These are phyloP conservation scores for Hypoxylon cercidicola DNA, from an alignment of 495 filamentous ascomycete genomes.

Conservation along the genomic window DNA sequence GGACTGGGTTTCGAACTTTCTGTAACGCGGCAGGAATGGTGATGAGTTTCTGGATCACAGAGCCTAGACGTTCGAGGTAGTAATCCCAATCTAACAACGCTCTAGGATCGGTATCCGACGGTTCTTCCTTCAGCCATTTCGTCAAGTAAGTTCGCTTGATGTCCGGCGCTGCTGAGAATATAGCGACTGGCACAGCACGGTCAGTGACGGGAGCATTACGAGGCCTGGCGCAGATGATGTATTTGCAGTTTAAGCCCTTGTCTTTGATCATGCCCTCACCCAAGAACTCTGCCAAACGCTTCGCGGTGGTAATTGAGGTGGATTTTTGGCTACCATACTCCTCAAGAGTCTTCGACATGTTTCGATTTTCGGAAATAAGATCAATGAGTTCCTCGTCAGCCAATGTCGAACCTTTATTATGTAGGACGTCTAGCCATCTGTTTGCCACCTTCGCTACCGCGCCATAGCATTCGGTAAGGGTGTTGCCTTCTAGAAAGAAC, in stretches of 20 bases:
- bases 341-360: constrained; percentile 94
- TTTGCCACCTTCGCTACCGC: constrained; percentile 96
- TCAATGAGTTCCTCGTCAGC: constrained; percentile 98
- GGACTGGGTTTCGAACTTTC: constrained; percentile 93
- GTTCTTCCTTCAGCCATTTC: constrained; percentile 96
- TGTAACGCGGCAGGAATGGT: constrained; percentile 97
- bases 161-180: constrained; percentile 91
- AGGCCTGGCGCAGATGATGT: constrained; percentile 91
- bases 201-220: constrained; percentile 93
- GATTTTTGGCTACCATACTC: constrained; percentile 97
- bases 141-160: constrained; percentile 90
- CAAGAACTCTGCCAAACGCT: constrained; percentile 92
- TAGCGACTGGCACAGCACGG: constrained; percentile 91
- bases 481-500: constrained; percentile 93
- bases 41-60: constrained; percentile 97
- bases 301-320: constrained; percentile 98
- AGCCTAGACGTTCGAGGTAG: constrained; percentile 92
- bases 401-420: constrained; percentile 84
- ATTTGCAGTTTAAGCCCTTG: constrained; percentile 98
- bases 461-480: constrained; percentile 86
- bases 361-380: constrained; percentile 98
- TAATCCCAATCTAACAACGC: constrained; percentile 94
- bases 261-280: constrained; percentile 99
- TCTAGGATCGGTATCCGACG: constrained; percentile 89
- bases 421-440: constrained; percentile 92